These are phyloP conservation scores for Phialophora verrucosa DNA, from an alignment of 2,329 filamentous ascomycete species.

Conservation along the genomic window DNA sequence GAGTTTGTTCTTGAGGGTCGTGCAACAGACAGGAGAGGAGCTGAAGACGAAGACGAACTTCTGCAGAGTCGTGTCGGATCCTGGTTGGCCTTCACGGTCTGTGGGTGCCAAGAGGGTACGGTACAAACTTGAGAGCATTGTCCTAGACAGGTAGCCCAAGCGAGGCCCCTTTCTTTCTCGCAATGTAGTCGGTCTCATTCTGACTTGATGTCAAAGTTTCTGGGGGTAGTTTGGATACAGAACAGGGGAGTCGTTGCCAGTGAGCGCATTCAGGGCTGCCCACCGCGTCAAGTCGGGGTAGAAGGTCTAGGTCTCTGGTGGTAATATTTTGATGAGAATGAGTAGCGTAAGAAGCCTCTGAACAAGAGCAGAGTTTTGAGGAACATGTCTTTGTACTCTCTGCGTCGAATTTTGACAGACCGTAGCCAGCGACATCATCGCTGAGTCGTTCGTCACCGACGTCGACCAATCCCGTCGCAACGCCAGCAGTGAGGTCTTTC, in stretches of 20 bases:
- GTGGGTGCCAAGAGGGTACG: not conserved
- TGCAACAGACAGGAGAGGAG: constrained; percentile 6
- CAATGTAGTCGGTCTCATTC: not conserved
- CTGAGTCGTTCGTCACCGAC: constrained; percentile 11
- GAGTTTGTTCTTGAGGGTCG: constrained; percentile 16
- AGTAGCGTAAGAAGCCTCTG: not conserved
- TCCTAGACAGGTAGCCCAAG: constrained; percentile 7
- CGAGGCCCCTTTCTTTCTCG: constrained; percentile 3
- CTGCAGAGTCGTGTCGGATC: not conserved
- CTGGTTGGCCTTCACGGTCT: not conserved
- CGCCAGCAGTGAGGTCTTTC: not conserved
- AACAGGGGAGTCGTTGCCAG: not conserved
- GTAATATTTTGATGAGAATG: not conserved
- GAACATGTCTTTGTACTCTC: not conserved
- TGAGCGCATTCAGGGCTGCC: not conserved
- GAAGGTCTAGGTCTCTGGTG: not conserved
- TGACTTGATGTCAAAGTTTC: not conserved
- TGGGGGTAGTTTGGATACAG: not conserved
- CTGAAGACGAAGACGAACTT: constrained; percentile 11
- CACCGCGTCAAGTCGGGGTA: not conserved
- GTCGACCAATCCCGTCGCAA: constrained; percentile 8
- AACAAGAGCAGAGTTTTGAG: not conserved
- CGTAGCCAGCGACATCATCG: constrained; percentile 3
- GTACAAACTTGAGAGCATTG: constrained; percentile 5
- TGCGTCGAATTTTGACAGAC: not conserved